Conservation (phyloP, 371 early-diverging fungal genomes). For the Mucor velutinosus region DNA sequence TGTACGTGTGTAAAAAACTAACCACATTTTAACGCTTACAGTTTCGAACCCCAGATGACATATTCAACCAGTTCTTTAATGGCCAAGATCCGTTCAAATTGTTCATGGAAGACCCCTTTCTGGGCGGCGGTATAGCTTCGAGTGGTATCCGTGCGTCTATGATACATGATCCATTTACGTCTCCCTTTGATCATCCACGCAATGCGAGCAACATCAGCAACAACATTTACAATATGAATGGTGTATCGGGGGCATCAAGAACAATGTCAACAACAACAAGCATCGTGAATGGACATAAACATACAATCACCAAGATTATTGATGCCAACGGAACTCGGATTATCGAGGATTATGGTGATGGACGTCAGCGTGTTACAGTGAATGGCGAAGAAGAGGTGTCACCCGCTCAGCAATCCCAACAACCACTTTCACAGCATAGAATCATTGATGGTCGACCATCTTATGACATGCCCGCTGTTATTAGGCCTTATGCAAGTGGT, state of each 20-base stretch:
- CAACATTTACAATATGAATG: not conserved
- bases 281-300: constrained; percentile 20
- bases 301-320: constrained; percentile 17
- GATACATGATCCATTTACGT: not conserved
- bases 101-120: constrained; percentile 15
- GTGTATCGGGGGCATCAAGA: not conserved
- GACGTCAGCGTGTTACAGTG: constrained; percentile 18
- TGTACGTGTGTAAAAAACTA: constrained; percentile 2
- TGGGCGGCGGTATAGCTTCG: not conserved
- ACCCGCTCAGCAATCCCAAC: not conserved
- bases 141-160: not conserved
- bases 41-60: constrained; percentile 25
- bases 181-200: not conserved
- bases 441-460: not conserved
- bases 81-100: constrained; percentile 18
- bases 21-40: not conserved
- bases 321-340: constrained; percentile 18
- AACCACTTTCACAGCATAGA: not conserved
- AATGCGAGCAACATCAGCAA: not conserved
- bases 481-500: constrained; percentile 4
- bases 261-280: constrained; percentile 19
- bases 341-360: constrained; percentile 26
- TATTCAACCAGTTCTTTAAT: constrained; percentile 20
- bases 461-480: constrained; percentile 1
- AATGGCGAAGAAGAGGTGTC: constrained; percentile 12